Conservation (phyloP, 225 moss, liverwort and hornwort species). For the Ulota crispa region DNA sequence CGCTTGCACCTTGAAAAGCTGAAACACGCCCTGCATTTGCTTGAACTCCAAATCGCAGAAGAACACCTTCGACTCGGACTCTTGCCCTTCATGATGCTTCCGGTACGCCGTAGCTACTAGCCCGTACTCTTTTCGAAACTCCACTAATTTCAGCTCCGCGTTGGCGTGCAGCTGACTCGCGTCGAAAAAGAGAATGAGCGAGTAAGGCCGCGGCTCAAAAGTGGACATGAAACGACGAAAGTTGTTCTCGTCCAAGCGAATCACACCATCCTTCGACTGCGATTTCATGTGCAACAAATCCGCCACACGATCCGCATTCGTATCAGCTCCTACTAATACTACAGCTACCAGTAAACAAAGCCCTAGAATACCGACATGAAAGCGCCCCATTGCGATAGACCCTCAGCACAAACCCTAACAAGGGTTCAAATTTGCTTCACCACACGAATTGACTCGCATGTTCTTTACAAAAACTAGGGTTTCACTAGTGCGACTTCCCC, state of each 20-base stretch:
- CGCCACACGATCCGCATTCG: slow-evolving; percentile 68
- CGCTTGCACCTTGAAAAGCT: slow-evolving; percentile 72
- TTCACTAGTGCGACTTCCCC: background rate
- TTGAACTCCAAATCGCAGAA: slow-evolving; percentile 89
- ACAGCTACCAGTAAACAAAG: slow-evolving; percentile 28
- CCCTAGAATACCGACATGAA: background rate
- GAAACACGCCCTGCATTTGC: slow-evolving; percentile 76
- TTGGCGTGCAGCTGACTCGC: slow-evolving; percentile 78
- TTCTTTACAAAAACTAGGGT: background rate
- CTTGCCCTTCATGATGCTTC: slow-evolving; percentile 59
- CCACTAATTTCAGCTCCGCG: slow-evolving; percentile 78
- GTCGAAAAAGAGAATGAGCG: slow-evolving; percentile 86
- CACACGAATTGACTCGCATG: background rate
- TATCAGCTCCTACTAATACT: slow-evolving; percentile 32
- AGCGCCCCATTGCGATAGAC: slow-evolving; percentile 13
- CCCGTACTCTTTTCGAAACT: slow-evolving; percentile 74
- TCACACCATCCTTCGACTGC: slow-evolving; percentile 74
- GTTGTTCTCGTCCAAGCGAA: slow-evolving; percentile 74
- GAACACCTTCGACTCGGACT: slow-evolving; percentile 60
- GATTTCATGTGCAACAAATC: slow-evolving; percentile 73
- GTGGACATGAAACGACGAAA: slow-evolving; percentile 69
- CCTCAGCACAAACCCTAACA: slow-evolving; percentile 21
- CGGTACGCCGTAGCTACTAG: slow-evolving; percentile 64
- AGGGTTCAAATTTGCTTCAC: background rate
- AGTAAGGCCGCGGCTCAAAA: slow-evolving; percentile 68